A percentile compares a stretch with the other conserved stretches of the same genome.
These are phyloP conservation scores for Luffa aegyptiaca DNA, from an alignment of 306 rosid species.

Conservation along the genomic window DNA sequence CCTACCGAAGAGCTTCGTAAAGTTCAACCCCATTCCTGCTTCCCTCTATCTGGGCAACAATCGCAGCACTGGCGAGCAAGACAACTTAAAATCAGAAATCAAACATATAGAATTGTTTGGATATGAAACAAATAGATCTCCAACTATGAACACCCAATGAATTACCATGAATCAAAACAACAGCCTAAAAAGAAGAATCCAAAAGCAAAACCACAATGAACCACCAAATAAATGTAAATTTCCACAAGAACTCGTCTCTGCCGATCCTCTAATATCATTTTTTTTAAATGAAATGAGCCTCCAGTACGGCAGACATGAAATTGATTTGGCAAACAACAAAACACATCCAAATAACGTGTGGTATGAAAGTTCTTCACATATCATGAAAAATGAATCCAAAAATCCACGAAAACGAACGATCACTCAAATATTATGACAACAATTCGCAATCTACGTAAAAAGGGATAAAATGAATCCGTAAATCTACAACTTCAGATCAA, in stretches of 20 bases:
- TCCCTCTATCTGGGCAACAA: constrained; percentile 9
- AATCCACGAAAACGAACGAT: background rate
- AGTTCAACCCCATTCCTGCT: constrained; percentile 69
- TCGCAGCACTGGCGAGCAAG: constrained; percentile 15
- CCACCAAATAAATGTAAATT: background rate
- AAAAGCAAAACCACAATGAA: background rate
- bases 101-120: background rate
- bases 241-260: background rate
- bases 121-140: background rate
- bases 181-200: background rate
- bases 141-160: background rate
- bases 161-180: background rate
- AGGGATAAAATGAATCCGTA: background rate
- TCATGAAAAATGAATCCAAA: background rate
- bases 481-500: background rate
- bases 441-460: background rate
- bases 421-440: background rate
- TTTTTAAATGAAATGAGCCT: background rate
- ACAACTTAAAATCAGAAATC: background rate
- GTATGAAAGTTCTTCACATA: background rate
- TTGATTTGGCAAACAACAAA: background rate
- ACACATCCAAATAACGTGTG: background rate
- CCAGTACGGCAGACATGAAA: background rate
- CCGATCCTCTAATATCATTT: background rate
- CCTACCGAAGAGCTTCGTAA: constrained; percentile 89